A percentile compares a stretch with the other conserved stretches of the same genome.
Conservation (phyloP, 169 alveolate species). For the Plasmodium fragile region DNA sequence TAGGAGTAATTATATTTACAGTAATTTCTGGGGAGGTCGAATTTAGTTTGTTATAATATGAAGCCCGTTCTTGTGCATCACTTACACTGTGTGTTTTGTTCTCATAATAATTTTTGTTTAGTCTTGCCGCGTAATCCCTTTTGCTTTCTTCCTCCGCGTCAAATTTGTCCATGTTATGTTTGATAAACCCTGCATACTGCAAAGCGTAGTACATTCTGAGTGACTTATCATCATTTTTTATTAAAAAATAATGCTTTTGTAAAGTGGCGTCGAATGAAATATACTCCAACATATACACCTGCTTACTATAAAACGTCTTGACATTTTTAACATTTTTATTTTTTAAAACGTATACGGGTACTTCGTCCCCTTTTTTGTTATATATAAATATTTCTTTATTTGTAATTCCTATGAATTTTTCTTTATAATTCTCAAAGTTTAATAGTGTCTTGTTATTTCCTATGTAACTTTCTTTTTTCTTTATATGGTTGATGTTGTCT, state of each 20-base stretch:
- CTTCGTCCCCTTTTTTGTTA: constrained; percentile 55
- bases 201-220: constrained; percentile 81
- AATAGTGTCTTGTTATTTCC: neutral
- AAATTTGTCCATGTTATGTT: constrained; percentile 56
- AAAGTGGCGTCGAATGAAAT: constrained; percentile 1
- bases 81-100: neutral
- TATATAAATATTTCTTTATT: constrained; percentile 47
- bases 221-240: constrained; percentile 60
- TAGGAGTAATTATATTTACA: constrained; percentile 75
- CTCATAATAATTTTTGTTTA: constrained; percentile 12
- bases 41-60: neutral
- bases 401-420: constrained; percentile 73
- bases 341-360: constrained; percentile 45
- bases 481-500: neutral
- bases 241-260: constrained; percentile 70
- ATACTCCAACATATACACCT: constrained; percentile 50
- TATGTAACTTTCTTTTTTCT: constrained; percentile 7
- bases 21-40: constrained; percentile 4
- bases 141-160: constrained; percentile 48
- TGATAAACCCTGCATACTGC: constrained; percentile 84
- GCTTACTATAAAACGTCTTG: constrained; percentile 26
- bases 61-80: constrained; percentile 3
- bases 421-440: constrained; percentile 58
- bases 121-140: neutral
- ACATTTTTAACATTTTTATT: constrained; percentile 25